Conservation (phyloP, 2,329 filamentous ascomycete genomes). For the Plectosphaerella cucumerina region DNA sequence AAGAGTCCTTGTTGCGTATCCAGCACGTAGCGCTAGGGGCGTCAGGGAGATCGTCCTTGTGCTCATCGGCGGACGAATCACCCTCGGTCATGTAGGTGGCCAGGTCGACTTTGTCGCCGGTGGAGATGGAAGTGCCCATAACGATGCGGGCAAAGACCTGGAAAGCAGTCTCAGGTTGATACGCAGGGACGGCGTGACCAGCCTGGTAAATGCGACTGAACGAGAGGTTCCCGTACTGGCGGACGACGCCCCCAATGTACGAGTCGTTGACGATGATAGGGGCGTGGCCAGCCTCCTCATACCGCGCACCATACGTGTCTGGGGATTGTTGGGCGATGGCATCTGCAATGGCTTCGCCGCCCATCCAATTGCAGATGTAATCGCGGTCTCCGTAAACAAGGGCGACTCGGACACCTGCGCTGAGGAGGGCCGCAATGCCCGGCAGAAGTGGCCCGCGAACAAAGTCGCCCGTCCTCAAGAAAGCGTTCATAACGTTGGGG, state of each 20-base stretch:
- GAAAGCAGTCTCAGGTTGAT: conserved; percentile 57
- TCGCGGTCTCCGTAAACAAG: conserved; percentile 66
- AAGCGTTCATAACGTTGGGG: conserved; percentile 39
- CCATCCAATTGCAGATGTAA: conserved; percentile 65
- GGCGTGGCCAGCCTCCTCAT: conserved; percentile 65
- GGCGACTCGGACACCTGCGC: conserved; percentile 62
- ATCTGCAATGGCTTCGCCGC: conserved; percentile 70
- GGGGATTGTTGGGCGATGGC: conserved; percentile 49
- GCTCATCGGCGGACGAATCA: conserved; percentile 46
- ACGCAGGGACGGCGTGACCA: conserved; percentile 58
- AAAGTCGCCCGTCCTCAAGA: conserved; percentile 53
- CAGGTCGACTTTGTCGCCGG: conserved; percentile 48
- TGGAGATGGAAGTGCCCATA: conserved; percentile 49
- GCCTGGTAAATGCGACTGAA: conserved; percentile 65
- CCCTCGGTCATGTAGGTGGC: conserved; percentile 54
- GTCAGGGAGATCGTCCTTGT: conserved; percentile 46
- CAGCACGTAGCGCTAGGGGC: conserved; percentile 55
- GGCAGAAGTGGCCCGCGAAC: conserved; percentile 58
- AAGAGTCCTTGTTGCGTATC: conserved; percentile 50
- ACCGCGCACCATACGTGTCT: conserved; percentile 45
- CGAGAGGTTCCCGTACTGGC: conserved; percentile 71
- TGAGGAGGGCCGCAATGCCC: conserved; percentile 56
- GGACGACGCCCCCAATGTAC: conserved; percentile 67
- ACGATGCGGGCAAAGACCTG: conserved; percentile 59
- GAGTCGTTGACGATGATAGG: conserved; percentile 65